These are phyloP conservation scores for Solanum verrucosum DNA, from an alignment of 257 asterid genomes.

Conservation along the genomic window DNA sequence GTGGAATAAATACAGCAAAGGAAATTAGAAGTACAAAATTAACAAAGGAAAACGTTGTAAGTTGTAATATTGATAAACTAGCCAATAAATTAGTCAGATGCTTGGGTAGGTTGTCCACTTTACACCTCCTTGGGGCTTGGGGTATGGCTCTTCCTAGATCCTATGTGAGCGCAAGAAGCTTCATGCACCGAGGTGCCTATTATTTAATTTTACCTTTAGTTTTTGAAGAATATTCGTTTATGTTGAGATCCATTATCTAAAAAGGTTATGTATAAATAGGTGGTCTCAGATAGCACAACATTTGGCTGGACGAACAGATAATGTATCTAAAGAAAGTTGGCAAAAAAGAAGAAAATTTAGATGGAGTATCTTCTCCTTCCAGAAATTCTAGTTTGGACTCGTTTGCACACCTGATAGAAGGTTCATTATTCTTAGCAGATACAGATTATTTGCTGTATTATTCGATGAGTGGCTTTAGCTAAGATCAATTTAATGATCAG, in stretches of 20 bases:
- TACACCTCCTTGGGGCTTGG: not conserved
- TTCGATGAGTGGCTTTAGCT: not conserved
- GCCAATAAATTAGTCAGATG: not conserved
- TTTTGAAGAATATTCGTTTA: not conserved
- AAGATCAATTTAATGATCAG: not conserved
- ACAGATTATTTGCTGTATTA: not conserved
- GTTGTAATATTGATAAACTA: not conserved
- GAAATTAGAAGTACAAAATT: not conserved
- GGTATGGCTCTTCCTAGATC: not conserved
- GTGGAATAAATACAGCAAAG: too few species aligned
- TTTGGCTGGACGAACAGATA: not conserved
- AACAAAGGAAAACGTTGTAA: not conserved
- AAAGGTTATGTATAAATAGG: not conserved
- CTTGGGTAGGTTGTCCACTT: not conserved
- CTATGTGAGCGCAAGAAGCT: not conserved
- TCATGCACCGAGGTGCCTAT: not conserved
- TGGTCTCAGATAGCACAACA: not conserved
- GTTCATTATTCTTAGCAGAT: not conserved
- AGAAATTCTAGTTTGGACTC: not conserved
- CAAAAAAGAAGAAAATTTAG: not conserved
- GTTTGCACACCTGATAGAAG: not conserved
- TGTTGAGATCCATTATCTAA: not conserved
- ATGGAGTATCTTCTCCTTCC: not conserved
- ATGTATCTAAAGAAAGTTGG: not conserved
- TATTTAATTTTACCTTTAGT: not conserved